A percentile compares a stretch with the other conserved stretches of the same genome.
Evolutionary conservation across 805 yeast species (phyloP).

Genomic region (Starmerella khaoyaiensis): DNA sequence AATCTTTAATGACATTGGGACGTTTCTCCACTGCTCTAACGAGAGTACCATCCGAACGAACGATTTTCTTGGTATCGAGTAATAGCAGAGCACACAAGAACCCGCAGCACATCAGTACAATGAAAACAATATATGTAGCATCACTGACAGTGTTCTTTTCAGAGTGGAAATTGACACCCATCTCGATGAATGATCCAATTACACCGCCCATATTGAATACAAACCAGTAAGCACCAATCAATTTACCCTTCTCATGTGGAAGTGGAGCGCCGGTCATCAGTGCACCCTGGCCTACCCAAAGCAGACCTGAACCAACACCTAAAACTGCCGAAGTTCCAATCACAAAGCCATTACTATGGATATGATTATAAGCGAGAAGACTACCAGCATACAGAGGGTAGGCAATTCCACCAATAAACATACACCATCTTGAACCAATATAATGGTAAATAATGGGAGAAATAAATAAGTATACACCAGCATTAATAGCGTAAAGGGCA

Average conservation of each 20-base stretch:
- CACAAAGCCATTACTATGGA: conserved; percentile 38
- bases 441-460: conserved; percentile 25
- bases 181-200: conserved; percentile 44
- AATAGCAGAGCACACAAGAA: conserved; percentile 26
- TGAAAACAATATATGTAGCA: conserved; percentile 44
- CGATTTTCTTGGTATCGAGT: conserved; percentile 7
- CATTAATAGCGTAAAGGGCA: conserved; percentile 24
- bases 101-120: conserved; percentile 41
- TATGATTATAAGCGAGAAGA: conserved; percentile 38
- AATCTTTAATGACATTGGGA: conserved; percentile 32
- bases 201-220: conserved; percentile 52
- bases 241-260: conserved; percentile 39
- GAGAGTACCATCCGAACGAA: conserved; percentile 14
- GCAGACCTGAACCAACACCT: conserved; percentile 41
- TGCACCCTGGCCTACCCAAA: conserved; percentile 51
- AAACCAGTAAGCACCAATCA: conserved; percentile 46
- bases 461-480: conserved; percentile 23
- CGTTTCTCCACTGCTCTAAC: conserved; percentile 6
- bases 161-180: conserved; percentile 39
- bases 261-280: conserved; percentile 44
- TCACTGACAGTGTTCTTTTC: conserved; percentile 30
- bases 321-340: conserved; percentile 46
- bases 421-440: conserved; percentile 25
- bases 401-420: conserved; percentile 43
- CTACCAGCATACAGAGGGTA: conserved; percentile 43